A percentile compares a stretch with the other conserved stretches of the same genome.
Evolutionary conservation across 495 filamentous ascomycete genomes (phyloP).

Genomic region (Lindgomyces ingoldianus): DNA sequence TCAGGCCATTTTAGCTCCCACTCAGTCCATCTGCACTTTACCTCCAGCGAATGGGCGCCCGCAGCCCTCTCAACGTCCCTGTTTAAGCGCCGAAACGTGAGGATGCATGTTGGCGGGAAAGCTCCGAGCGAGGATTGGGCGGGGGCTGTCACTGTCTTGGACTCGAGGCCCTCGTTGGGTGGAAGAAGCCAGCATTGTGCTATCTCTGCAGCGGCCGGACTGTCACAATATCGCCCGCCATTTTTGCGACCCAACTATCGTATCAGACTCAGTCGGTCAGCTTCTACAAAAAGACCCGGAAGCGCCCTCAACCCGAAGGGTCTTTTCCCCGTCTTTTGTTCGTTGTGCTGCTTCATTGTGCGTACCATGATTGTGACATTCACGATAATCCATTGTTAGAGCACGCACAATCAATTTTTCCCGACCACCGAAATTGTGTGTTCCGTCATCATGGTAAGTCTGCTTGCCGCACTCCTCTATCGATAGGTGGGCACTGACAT

Average conservation of each 20-base stretch:
- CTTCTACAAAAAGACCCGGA: slow-evolving; percentile 43
- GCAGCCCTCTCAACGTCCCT: slow-evolving; percentile 5
- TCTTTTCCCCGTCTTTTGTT: slow-evolving; percentile 30
- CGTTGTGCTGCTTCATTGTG: slow-evolving; percentile 24
- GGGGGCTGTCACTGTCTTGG: slow-evolving; percentile 2
- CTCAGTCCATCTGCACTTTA: neutral
- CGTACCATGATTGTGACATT: slow-evolving; percentile 29
- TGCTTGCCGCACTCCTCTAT: neutral
- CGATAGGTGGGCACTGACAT: slow-evolving; percentile 17
- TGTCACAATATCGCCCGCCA: slow-evolving; percentile 28
- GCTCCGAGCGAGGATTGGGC: slow-evolving; percentile 25
- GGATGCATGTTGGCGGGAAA: slow-evolving; percentile 20
- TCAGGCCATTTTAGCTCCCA: slow-evolving; percentile 8
- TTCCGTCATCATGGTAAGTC: slow-evolving; percentile 35
- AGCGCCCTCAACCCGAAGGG: slow-evolving; percentile 41
- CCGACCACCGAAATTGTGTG: slow-evolving; percentile 5
- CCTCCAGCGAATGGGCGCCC: slow-evolving; percentile 18
- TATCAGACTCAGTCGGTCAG: slow-evolving; percentile 22
- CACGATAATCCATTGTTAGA: slow-evolving; percentile 17
- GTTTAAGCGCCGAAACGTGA: slow-evolving; percentile 26
- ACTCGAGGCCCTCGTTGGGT: slow-evolving; percentile 27
- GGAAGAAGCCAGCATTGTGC: slow-evolving; percentile 20
- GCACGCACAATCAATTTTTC: slow-evolving; percentile 7
- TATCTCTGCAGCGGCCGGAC: slow-evolving; percentile 27
- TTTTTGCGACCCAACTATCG: slow-evolving; percentile 9